Evolutionary conservation across 257 asterid species (phyloP), one percentile per base, ranked within the genome.

Genomic region (Nemophila menziesii): DNA sequence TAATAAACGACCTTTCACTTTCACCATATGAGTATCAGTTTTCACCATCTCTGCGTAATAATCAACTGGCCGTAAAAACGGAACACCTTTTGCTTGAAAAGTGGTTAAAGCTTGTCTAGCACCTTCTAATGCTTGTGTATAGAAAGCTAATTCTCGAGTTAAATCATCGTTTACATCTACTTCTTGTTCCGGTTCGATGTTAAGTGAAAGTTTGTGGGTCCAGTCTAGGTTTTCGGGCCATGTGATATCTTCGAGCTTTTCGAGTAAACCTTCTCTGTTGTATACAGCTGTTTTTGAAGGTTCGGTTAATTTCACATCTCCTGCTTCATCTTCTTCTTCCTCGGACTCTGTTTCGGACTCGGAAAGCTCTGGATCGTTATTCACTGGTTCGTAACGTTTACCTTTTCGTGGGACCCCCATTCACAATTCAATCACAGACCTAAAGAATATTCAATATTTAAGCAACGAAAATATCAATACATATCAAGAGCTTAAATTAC

Each of bases 41-140:
- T 90, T 90, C 27, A 73, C 93, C 98, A 84, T 89, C 44, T 85
- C 98, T 0, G 96, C 98, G 21, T 90, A 85, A 46, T 81, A 90
- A 55, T 90, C 94, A 0, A 92, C 44, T 2, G 98, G 93, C 61
- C 98, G 71, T 44, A 81, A 55, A 52, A 81, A 77, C 22, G 92
- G 93, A 8, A 66, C 63, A 10, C 81, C 86, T 62, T 24, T 51
- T 0, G 80, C 47, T 51, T 85, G 96, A 19, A 85, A 71, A 62
- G 70, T 75, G 13, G 27, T 8, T 2, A 78, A 60, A 0, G 82
- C 92, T 59, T 79, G 70, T 33, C 93, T 66, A 4, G 93, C 64
- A 27, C 98, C 94, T 34, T 78, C 93, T 5, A 90, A 75, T 17
- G 82, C 98, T 41, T 90, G 98, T 0, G 82, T 85, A 49, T 74